Conservation (phyloP, 2,329 filamentous ascomycete species). For the Daldinia sp. region DNA sequence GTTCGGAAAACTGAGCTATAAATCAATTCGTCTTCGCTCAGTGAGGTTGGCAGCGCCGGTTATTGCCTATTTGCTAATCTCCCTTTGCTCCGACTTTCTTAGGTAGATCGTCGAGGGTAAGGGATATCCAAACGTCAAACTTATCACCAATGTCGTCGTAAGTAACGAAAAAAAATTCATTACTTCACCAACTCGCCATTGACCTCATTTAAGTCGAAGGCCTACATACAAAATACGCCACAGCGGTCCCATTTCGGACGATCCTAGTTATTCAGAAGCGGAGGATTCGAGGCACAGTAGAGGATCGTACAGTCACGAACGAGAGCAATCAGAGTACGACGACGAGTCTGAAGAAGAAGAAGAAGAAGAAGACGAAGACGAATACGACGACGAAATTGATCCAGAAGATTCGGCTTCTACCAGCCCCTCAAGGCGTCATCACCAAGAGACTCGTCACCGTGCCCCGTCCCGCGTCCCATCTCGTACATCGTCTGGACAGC, state of each 20-base stretch:
- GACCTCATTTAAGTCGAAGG: slow-evolving; percentile 31
- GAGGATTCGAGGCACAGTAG: slow-evolving; percentile 26
- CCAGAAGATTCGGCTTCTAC: slow-evolving; percentile 68
- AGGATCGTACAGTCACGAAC: slow-evolving; percentile 40
- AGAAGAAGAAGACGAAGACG: slow-evolving; percentile 50
- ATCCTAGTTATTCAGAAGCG: slow-evolving; percentile 36
- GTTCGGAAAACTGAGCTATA: slow-evolving; percentile 17
- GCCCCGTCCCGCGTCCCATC: slow-evolving; percentile 45
- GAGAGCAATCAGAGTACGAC: slow-evolving; percentile 45
- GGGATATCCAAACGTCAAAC: slow-evolving; percentile 49
- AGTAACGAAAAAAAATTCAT: slow-evolving; percentile 44
- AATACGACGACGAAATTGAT: slow-evolving; percentile 58
- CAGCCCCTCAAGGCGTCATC: slow-evolving; percentile 46
- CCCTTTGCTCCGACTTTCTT: slow-evolving; percentile 58
- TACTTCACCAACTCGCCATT: slow-evolving; percentile 29
- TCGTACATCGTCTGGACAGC: slow-evolving; percentile 14
- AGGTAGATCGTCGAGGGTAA: slow-evolving; percentile 57
- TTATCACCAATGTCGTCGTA: slow-evolving; percentile 57
- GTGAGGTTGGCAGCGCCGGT: slow-evolving; percentile 25
- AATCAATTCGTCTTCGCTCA: slow-evolving; percentile 29
- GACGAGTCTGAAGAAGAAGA: slow-evolving; percentile 49
- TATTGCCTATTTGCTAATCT: slow-evolving; percentile 30
- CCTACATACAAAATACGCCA: slow-evolving; percentile 24
- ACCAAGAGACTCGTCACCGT: slow-evolving; percentile 45
- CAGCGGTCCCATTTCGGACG: slow-evolving; percentile 28